phyloP scores from a whole-genome alignment of 2,329 filamentous ascomycete species.

The Ascocoryne sarcoides region DNA sequence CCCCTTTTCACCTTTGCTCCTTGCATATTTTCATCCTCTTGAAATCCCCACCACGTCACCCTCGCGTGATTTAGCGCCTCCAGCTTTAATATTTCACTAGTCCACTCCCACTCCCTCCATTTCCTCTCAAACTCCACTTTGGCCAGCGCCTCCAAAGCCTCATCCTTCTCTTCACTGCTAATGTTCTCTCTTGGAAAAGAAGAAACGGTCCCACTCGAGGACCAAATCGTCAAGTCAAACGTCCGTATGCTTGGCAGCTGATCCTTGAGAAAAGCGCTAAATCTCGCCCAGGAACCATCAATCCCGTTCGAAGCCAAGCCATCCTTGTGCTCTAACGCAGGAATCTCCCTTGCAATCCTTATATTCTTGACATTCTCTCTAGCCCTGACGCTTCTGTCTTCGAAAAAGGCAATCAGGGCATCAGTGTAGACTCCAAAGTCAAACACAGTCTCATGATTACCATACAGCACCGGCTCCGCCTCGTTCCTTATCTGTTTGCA shows the following conservation, averaged over 20 bases:
- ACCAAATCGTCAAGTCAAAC: slow-evolving; percentile 23
- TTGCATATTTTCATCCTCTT: neutral
- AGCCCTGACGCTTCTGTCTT: slow-evolving; percentile 14
- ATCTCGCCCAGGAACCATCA: slow-evolving; percentile 14
- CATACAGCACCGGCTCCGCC: slow-evolving; percentile 21
- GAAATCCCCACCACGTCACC: slow-evolving; percentile 22
- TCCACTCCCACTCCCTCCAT: slow-evolving; percentile 20
- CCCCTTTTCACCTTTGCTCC: slow-evolving; percentile 1
- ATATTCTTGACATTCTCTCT: slow-evolving; percentile 14
- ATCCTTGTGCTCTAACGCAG: neutral
- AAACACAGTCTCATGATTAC: slow-evolving; percentile 8
- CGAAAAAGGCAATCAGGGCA: slow-evolving; percentile 16
- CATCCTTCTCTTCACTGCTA: neutral
- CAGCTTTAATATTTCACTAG: slow-evolving; percentile 10
- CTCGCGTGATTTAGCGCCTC: slow-evolving; percentile 10
- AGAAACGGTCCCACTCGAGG: neutral
- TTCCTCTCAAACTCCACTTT: slow-evolving; percentile 2
- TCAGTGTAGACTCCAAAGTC: slow-evolving; percentile 22
- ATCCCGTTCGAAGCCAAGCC: no score
- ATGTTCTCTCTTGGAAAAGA: neutral
- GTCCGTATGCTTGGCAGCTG: slow-evolving; percentile 9
- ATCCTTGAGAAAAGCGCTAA: slow-evolving; percentile 10
- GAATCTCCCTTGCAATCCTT: slow-evolving; percentile 18
- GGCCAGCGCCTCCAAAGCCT: neutral
- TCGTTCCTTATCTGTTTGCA: slow-evolving; percentile 16